Conservation (phyloP, 1,284 basidiomycete species). For the Taiwanofungus camphoratus region DNA sequence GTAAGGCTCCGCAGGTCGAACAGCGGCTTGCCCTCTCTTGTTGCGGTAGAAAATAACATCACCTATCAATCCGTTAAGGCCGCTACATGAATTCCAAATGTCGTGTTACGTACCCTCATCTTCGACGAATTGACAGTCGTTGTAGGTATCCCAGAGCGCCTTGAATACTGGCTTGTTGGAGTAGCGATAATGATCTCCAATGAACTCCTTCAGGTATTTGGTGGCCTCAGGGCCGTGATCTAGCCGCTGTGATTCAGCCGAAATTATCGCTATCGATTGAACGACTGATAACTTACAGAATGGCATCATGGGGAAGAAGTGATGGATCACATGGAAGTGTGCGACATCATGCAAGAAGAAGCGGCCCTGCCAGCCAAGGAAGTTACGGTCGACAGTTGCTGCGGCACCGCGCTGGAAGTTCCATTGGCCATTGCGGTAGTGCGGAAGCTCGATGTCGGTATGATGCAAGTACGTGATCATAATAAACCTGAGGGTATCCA, state of each 20-base stretch:
- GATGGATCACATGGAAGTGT: conserved; percentile 37
- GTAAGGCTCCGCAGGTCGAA: conserved; percentile 15
- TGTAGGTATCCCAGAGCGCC: conserved; percentile 53
- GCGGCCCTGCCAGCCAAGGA: conserved; percentile 45
- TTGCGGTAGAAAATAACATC: conserved; percentile 23
- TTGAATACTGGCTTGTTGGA: conserved; percentile 45
- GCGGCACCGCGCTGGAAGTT: conserved; percentile 52
- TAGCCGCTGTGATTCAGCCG: not conserved
- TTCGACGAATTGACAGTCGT: conserved; percentile 67
- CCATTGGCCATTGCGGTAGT: conserved; percentile 40
- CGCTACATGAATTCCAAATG: not conserved
- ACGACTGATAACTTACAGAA: conserved; percentile 17
- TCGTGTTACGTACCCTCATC: conserved; percentile 34
- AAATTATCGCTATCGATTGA: not conserved
- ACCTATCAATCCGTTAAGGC: conserved; percentile 9
- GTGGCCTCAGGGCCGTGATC: conserved; percentile 49
- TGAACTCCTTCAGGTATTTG: conserved; percentile 42
- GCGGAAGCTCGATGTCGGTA: conserved; percentile 34
- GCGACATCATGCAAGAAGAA: conserved; percentile 40
- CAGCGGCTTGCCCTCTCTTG: conserved; percentile 17
- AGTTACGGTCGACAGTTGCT: conserved; percentile 49
- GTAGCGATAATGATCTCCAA: conserved; percentile 46
- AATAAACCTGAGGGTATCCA: conserved; percentile 33
- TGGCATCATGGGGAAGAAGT: conserved; percentile 33
- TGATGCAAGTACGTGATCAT: conserved; percentile 39